phyloP scores from a whole-genome alignment of 371 early-diverging fungal genomes.

The Syncephalastrum monosporum region DNA sequence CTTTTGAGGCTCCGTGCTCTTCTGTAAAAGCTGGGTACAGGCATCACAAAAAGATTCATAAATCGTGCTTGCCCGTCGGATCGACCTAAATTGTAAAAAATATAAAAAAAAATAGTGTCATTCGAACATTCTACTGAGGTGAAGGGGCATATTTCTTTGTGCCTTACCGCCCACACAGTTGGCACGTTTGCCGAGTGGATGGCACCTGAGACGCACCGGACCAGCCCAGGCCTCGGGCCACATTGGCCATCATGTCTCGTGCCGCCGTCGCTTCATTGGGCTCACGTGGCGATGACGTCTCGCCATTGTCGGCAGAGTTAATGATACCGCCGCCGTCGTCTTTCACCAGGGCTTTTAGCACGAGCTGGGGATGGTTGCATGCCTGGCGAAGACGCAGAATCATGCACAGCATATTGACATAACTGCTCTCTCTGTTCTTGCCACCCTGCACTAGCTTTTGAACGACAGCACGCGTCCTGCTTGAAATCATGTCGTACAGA shows the following conservation, averaged over 20 bases:
- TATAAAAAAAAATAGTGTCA: slow-evolving; percentile 3
- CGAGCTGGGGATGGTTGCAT: slow-evolving; percentile 76
- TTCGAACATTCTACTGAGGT: background rate
- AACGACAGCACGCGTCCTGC: slow-evolving; percentile 43
- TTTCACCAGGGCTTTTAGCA: slow-evolving; percentile 62
- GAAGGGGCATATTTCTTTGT: background rate
- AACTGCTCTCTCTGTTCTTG: slow-evolving; percentile 44
- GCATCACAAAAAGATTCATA: slow-evolving; percentile 12
- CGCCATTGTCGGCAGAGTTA: slow-evolving; percentile 2
- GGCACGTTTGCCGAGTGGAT: slow-evolving; percentile 15
- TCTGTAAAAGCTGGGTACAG: slow-evolving; percentile 17
- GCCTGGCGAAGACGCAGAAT: slow-evolving; percentile 61
- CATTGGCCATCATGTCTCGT: slow-evolving; percentile 24
- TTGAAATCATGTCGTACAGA: slow-evolving; percentile 61
- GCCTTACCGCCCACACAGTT: slow-evolving; percentile 37
- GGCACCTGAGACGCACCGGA: slow-evolving; percentile 14
- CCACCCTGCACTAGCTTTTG: slow-evolving; percentile 36
- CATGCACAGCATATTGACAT: slow-evolving; percentile 57
- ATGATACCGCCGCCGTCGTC: slow-evolving; percentile 20
- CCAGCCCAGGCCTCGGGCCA: slow-evolving; percentile 33
- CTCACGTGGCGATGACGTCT: slow-evolving; percentile 7
- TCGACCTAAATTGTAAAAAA: slow-evolving; percentile 1
- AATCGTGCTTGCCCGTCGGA: too few relatives aligned
- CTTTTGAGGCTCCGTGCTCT: background rate
- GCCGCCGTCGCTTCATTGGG: slow-evolving; percentile 17